phyloP scores from a whole-genome alignment of 2,329 filamentous ascomycete species.

The Hypoxylon sp. region DNA sequence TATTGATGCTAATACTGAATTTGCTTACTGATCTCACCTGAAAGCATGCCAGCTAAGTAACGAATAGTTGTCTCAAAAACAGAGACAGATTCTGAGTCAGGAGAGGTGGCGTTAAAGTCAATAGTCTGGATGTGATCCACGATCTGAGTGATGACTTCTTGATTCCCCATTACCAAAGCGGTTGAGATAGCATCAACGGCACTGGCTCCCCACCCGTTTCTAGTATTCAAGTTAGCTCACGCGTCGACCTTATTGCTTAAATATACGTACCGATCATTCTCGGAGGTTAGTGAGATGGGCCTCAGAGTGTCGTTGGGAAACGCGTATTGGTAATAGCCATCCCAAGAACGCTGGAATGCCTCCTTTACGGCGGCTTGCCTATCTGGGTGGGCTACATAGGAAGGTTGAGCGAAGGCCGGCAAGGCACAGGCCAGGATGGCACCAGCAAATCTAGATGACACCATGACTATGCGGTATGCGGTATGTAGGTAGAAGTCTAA shows the following conservation, averaged over 20 bases:
- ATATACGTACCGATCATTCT: constrained; percentile 73
- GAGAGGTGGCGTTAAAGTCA: constrained; percentile 73
- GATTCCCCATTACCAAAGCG: constrained; percentile 79
- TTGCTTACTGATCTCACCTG: constrained; percentile 60
- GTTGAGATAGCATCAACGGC: constrained; percentile 85
- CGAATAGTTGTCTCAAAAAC: constrained; percentile 93
- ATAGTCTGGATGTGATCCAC: constrained; percentile 77
- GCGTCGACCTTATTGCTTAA: constrained; percentile 1
- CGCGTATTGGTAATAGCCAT: constrained; percentile 78
- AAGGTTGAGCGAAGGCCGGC: constrained; percentile 40
- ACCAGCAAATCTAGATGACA: constrained; percentile 40
- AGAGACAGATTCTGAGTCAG: constrained; percentile 65
- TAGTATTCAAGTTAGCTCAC: constrained; percentile 52
- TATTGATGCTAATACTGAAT: constrained; percentile 16
- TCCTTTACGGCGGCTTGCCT: constrained; percentile 72
- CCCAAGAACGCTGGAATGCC: constrained; percentile 77
- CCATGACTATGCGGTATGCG: constrained; percentile 40
- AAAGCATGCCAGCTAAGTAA: constrained; percentile 83
- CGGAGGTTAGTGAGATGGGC: constrained; percentile 73
- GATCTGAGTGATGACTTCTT: constrained; percentile 75
- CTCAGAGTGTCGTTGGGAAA: constrained; percentile 82
- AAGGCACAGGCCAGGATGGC: constrained; percentile 41
- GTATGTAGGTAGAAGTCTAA: constrained; percentile 20
- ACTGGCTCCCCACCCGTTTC: constrained; percentile 87
- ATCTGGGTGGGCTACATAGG: constrained; percentile 51